Percentiles rank a stretch among this genome's conserved stretches.
Conservation (phyloP, 2,329 filamentous ascomycete genomes). For the Akanthomyces lecanii region DNA sequence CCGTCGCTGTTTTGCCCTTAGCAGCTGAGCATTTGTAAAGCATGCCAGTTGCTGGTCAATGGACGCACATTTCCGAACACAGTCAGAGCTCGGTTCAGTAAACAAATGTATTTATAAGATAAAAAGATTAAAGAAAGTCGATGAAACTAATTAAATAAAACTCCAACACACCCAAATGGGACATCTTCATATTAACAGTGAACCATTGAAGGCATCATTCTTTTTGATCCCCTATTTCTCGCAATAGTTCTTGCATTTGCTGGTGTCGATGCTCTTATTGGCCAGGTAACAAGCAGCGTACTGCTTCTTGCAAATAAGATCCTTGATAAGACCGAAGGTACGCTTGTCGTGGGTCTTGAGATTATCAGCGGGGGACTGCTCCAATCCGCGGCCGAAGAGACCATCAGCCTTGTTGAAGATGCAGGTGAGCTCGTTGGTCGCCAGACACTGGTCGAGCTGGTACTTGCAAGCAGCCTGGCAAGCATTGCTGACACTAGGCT, state of each 20-base stretch:
- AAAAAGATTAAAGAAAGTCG: conserved; percentile 1
- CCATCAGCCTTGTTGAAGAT: conserved; percentile 7
- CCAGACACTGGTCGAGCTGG: conserved; percentile 11
- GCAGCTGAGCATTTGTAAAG: no score
- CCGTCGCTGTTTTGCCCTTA: no score
- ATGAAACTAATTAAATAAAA: conserved; percentile 1
- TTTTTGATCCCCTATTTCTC: background rate
- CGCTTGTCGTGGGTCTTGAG: conserved; percentile 9
- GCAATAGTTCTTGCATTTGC: conserved; percentile 3
- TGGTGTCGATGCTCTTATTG: conserved; percentile 1
- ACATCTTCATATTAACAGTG: background rate
- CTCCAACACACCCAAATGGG: background rate
- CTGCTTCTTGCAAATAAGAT: conserved; percentile 16
- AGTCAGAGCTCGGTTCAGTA: background rate
- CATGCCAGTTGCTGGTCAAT: no score
- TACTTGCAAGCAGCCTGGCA: conserved; percentile 16
- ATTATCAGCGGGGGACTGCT: background rate
- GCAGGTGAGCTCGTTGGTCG: background rate
- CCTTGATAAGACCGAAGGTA: conserved; percentile 10
- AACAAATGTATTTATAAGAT: background rate
- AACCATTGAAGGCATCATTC: background rate
- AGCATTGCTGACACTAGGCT: conserved; percentile 6
- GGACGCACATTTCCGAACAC: no score
- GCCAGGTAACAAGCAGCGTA: conserved; percentile 12
- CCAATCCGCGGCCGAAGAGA: background rate